phyloP scores from a whole-genome alignment of 1,284 basidiomycete species.

The Rhizoctonia solani region DNA sequence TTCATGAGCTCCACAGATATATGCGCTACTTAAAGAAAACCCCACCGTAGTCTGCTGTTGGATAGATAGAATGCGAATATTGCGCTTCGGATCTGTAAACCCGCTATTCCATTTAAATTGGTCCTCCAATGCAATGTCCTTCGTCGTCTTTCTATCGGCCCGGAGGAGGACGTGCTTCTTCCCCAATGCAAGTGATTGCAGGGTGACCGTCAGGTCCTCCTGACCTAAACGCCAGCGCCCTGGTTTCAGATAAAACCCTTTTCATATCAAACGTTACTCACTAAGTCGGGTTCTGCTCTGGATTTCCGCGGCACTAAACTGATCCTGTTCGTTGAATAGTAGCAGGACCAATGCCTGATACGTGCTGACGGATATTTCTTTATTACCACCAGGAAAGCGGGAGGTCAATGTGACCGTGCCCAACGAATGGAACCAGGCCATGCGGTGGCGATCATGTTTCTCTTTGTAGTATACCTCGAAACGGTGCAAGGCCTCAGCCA shows the following conservation, averaged over 20 bases:
- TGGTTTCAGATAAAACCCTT: not conserved
- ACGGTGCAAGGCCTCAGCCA: constrained; percentile 66
- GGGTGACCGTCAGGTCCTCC: constrained; percentile 74
- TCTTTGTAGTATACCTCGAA: constrained; percentile 74
- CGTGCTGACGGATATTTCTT: constrained; percentile 89
- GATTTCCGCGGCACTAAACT: constrained; percentile 54
- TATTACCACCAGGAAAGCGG: constrained; percentile 68
- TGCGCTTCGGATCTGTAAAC: constrained; percentile 79
- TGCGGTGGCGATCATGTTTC: constrained; percentile 71
- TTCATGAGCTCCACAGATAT: not conserved
- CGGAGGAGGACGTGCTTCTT: constrained; percentile 81
- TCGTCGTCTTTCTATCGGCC: constrained; percentile 74
- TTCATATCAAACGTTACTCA: not conserved
- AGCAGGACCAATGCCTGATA: constrained; percentile 87
- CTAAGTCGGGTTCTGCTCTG: constrained; percentile 56
- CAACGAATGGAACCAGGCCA: constrained; percentile 83
- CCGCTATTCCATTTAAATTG: constrained; percentile 80
- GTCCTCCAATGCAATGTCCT: constrained; percentile 79
- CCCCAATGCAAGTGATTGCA: constrained; percentile 91
- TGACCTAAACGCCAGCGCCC: constrained; percentile 56
- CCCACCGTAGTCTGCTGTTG: constrained; percentile 88
- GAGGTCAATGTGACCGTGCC: constrained; percentile 76
- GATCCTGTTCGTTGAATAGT: constrained; percentile 77
- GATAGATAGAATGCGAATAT: constrained; percentile 94
- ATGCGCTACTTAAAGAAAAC: constrained; percentile 33